Evolutionary conservation across 129 eudicot genomes (phyloP).

Genomic region (Flaveria linearis): DNA sequence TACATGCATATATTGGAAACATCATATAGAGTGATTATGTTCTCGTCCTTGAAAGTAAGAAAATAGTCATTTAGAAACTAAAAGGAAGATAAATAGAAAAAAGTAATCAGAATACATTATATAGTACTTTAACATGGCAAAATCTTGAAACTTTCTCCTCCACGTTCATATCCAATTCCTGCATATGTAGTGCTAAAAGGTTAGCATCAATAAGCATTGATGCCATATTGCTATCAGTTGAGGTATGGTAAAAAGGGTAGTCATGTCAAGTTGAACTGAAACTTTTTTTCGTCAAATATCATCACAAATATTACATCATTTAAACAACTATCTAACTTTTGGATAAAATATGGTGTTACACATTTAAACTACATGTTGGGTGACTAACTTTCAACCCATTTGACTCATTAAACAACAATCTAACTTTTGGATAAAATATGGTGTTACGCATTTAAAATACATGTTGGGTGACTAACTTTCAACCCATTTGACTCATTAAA

Average conservation of each 20-base stretch:
- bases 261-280: background rate
- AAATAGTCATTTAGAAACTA: background rate
- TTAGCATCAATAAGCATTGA: background rate
- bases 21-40: conserved; percentile 51
- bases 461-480: background rate
- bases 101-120: background rate
- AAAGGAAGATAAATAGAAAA: background rate
- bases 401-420: background rate
- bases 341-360: background rate
- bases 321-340: background rate
- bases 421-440: background rate
- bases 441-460: background rate
- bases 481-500: background rate
- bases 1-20: conserved; percentile 60
- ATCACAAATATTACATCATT: background rate
- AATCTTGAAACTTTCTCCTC: conserved; percentile 92
- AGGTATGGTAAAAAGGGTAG: background rate
- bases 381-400: background rate
- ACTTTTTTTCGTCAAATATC: background rate
- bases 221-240: background rate
- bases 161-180: conserved; percentile 81
- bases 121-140: conserved; percentile 85
- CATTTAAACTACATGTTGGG: background rate
- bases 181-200: conserved; percentile 26
- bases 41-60: conserved; percentile 40